Base-by-base conservation (phyloP, 768 basidiomycete genomes). In the Mycena rebaudengoi region DNA sequence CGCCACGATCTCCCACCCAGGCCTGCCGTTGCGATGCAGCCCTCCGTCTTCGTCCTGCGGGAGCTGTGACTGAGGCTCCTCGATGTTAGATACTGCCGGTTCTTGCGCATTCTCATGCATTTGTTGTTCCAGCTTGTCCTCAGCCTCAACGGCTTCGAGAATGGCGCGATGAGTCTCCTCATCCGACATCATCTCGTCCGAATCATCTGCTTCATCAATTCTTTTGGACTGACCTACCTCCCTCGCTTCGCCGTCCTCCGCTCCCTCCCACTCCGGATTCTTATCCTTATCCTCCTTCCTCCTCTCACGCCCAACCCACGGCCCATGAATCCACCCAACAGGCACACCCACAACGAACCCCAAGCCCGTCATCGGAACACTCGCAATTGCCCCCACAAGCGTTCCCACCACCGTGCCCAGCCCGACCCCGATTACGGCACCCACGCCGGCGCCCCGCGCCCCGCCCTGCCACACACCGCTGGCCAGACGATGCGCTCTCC, bases 301-400 rank as follows among this genome's bases (percentile, higher is more conserved):
- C 25, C 16, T 23, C 40, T 11, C 37, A 40, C 29, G 39, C 32
- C 58, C 40, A 51, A 51, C 40, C 58, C 58, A 60, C 39, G 58
- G 58, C 58, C 58, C 58, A 60, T 60, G 58, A 51, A 60, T 60
- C 58, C 49, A 60, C 23, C 58, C 58, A 43, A 51, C 58, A 41
- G 58, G 58, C 20, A 60, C 58, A 4, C 58, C 58, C 48, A 60
- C 58, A 32, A 60, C 28, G 18, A 60, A 32, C 23, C 58, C 58
- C 39, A 60, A 16, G 2, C 48, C 58, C 23, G 58, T 60, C 40
- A 49, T 60, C 49, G 58, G 58, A 26, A 60, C 16, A 60, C 39
- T 60, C 58, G 49, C 58, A 60, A 60, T 51, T 20, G 58, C 40
- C 14, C 58, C 58, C 32, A 60, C 58, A 43, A 60, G 48, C 26